Evolutionary conservation across 1,139 yeast species (phyloP).

Genomic region (Magnusiomyces fungicola): DNA sequence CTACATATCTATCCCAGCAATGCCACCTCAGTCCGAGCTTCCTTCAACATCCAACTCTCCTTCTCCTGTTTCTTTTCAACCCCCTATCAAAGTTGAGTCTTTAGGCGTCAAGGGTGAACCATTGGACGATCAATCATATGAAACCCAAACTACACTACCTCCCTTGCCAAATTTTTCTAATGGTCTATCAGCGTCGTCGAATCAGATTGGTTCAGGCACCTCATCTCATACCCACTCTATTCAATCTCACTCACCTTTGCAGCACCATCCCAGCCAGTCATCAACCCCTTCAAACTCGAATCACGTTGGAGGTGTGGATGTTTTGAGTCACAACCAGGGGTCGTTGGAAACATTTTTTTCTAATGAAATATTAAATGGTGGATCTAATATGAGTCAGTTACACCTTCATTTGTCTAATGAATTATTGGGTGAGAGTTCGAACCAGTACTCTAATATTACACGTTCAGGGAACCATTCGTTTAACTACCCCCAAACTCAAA

Average conservation of each 20-base stretch:
- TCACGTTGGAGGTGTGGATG: neutral
- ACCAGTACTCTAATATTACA: neutral
- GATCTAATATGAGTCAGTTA: neutral
- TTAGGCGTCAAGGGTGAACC: conserved; percentile 2
- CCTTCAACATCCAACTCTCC: conserved; percentile 3
- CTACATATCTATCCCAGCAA: conserved; percentile 1
- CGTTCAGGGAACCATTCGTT: neutral
- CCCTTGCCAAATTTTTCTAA: conserved; percentile 4
- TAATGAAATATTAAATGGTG: neutral
- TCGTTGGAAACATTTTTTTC: neutral
- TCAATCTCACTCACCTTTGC: neutral
- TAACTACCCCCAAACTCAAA: neutral
- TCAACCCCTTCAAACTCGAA: neutral
- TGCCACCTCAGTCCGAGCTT: conserved; percentile 9
- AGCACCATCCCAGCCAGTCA: conserved; percentile 8
- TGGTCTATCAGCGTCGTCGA: conserved; percentile 1
- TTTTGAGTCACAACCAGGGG: neutral
- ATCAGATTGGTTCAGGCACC: neutral
- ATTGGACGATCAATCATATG: conserved; percentile 5
- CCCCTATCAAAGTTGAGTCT: neutral
- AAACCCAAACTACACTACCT: conserved; percentile 8
- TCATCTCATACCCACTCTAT: no score
- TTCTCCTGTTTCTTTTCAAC: conserved; percentile 1
- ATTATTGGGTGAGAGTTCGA: neutral
- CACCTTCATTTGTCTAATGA: neutral